Base-by-base conservation (phyloP, 2,329 filamentous ascomycete species). In the Waltergamsia citrina region DNA sequence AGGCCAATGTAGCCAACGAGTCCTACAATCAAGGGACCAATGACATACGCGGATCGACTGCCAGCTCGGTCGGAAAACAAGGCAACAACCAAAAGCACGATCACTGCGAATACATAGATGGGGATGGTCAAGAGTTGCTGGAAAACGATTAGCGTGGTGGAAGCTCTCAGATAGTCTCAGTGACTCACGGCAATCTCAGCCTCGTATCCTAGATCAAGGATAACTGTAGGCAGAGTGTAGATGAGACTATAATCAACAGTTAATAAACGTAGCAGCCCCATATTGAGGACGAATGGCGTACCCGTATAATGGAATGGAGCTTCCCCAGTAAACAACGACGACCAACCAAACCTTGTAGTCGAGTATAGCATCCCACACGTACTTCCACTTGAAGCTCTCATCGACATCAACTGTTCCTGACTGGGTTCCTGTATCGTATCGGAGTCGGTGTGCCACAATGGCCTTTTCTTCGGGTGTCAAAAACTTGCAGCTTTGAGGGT, bases 321-420 rank as follows among this genome's bases (percentile, higher is more conserved):
- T 57, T 33, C 51, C 56, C 50, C 51, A 56, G 40, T 52, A 58
- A 33, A 54, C 50, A 14, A 65, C 41, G 17, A 57, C 54, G 8
- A 65, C 38, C 25, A 45, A 37, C 34, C 48, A 52, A 23, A 52
- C 56, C 43, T 68, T 62, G 58, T 59, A 65, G 44, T 67, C 63
- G 6, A 45, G 47, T 7, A 64, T 29, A 10, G 60, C 52, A 6
- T 37, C 41, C 1, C 43, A 29, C 9, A 36, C 9, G 15, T 22
- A 36, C 22, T 36, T 36, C 29, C 29, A 32, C 24, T 36, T 29
- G 24, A 36, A 36, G 12, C 23, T 32, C 23, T 36, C 34, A 17
- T 28, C 26, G 15, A 19, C 20, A n/a, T 32, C 29, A 15, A 23
- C 23, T 2, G 25, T 19, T 12, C 29, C 34, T 4, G 22, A n/a